These are phyloP conservation scores for Mycosphaerella sp. DNA, from an alignment of 2,329 filamentous ascomycete species.

Conservation along the genomic window DNA sequence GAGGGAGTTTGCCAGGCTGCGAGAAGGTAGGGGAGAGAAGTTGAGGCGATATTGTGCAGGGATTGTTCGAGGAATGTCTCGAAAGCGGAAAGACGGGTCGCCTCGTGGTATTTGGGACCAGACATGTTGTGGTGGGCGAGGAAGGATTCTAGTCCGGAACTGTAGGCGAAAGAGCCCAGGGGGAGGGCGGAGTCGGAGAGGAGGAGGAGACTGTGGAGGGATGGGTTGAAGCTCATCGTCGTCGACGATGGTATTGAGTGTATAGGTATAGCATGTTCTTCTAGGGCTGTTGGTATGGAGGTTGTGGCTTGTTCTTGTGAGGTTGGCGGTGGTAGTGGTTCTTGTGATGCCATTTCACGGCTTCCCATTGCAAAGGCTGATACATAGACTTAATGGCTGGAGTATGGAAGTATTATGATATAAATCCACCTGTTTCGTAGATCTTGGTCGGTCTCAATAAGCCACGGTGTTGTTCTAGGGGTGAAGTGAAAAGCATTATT, in stretches of 20 bases:
- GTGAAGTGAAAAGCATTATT: neutral
- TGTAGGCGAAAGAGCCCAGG: constrained; percentile 81
- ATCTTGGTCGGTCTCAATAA: no score
- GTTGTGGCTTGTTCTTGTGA: neutral
- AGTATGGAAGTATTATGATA: no score
- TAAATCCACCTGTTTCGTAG: no score
- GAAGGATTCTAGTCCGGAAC: constrained; percentile 74
- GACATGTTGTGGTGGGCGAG: constrained; percentile 54
- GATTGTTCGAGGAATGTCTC: constrained; percentile 63
- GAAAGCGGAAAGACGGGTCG: constrained; percentile 43
- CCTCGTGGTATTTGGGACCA: constrained; percentile 27
- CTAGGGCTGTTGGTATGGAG: neutral
- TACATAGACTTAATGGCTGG: no score
- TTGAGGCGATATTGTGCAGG: constrained; percentile 63
- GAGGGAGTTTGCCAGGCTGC: constrained; percentile 56
- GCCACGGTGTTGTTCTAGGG: neutral
- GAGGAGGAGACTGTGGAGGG: constrained; percentile 64
- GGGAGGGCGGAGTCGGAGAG: constrained; percentile 77
- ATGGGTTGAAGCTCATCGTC: constrained; percentile 3
- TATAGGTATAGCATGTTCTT: no score
- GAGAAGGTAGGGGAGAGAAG: constrained; percentile 68
- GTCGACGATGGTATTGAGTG: no score
- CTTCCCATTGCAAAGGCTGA: neutral
- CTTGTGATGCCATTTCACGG: neutral
- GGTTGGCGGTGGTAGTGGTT: neutral